Conservation (phyloP, 495 filamentous ascomycete genomes). For the Cudoniella acicularis region DNA sequence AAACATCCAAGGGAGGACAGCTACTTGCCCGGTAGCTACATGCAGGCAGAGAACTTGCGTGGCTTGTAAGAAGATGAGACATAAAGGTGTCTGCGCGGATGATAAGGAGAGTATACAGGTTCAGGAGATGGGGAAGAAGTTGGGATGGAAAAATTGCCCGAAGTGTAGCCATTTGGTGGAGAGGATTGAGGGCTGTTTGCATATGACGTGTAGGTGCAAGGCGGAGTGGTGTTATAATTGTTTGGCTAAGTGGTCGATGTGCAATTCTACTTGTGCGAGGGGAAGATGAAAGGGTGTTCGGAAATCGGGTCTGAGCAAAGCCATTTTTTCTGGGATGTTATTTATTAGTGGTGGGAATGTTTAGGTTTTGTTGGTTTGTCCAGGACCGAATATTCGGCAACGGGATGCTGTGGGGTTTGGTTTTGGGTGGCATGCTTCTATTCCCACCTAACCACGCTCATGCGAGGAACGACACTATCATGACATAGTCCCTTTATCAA, state of each 20-base stretch:
- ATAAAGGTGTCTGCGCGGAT: neutral
- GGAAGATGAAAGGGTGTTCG: too few species aligned
- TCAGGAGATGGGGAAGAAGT: neutral
- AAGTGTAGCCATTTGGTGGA: neutral
- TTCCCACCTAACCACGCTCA: too few species aligned
- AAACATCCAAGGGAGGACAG: neutral
- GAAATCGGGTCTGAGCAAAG: too few species aligned
- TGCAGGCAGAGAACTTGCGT: neutral
- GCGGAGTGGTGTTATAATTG: neutral
- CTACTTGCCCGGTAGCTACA: too few species aligned
- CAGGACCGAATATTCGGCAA: too few species aligned
- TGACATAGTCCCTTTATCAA: too few species aligned
- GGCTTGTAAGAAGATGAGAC: neutral
- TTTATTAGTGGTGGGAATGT: too few species aligned
- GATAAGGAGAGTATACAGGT: neutral
- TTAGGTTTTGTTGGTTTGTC: too few species aligned
- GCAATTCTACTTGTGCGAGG: neutral
- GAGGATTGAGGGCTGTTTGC: neutral
- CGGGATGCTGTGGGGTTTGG: too few species aligned
- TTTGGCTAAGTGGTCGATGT: neutral
- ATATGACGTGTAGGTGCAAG: neutral
- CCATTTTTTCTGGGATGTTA: too few species aligned
- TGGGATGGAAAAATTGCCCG: neutral
- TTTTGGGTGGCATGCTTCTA: too few species aligned
- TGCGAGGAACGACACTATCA: too few species aligned